Percentiles rank a stretch among this genome's conserved stretches.
These are phyloP conservation scores for Sugiyamaella qingdaonensis DNA, from an alignment of 805 yeast species.

Conservation along the genomic window DNA sequence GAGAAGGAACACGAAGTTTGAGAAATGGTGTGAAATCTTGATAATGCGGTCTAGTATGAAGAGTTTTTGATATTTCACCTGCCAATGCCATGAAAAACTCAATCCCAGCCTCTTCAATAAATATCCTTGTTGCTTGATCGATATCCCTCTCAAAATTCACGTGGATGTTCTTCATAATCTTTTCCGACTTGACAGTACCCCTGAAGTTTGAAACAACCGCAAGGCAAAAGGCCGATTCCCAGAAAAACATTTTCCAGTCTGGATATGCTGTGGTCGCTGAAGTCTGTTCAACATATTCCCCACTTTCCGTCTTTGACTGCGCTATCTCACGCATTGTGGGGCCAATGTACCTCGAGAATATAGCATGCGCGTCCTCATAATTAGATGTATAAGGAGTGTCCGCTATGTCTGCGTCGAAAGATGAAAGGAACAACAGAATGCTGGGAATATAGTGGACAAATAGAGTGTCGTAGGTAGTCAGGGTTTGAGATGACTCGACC, in stretches of 20 bases:
- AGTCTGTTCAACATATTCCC: not conserved
- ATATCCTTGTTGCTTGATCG: slow-evolving; percentile 22
- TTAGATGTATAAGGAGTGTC: slow-evolving; percentile 5
- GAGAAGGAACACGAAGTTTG: slow-evolving; percentile 29
- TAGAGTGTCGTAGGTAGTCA: slow-evolving; percentile 56
- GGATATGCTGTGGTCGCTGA: not conserved
- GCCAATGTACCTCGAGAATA: not conserved
- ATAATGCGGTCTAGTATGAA: slow-evolving; percentile 12
- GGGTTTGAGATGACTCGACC: slow-evolving; percentile 23
- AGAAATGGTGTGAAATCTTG: slow-evolving; percentile 26
- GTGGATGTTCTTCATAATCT: slow-evolving; percentile 2
- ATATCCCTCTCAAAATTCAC: slow-evolving; percentile 25
- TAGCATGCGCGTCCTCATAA: slow-evolving; percentile 14
- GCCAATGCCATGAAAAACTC: slow-evolving; percentile 37
- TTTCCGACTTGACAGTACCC: slow-evolving; percentile 18
- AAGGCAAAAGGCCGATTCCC: slow-evolving; percentile 27
- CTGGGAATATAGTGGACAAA: slow-evolving; percentile 46
- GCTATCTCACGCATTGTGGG: slow-evolving; percentile 5
- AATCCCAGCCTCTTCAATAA: slow-evolving; percentile 36
- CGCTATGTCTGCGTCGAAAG: slow-evolving; percentile 15
- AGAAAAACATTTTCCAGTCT: slow-evolving; percentile 27
- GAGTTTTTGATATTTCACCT: slow-evolving; percentile 25
- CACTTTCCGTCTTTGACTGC: not conserved
- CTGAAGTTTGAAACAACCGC: slow-evolving; percentile 20
- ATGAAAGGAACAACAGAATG: slow-evolving; percentile 15